Percentiles rank a stretch among this genome's conserved stretches.
These are phyloP conservation scores for Candida awuae DNA, from an alignment of 805 yeast genomes.

Conservation along the genomic window DNA sequence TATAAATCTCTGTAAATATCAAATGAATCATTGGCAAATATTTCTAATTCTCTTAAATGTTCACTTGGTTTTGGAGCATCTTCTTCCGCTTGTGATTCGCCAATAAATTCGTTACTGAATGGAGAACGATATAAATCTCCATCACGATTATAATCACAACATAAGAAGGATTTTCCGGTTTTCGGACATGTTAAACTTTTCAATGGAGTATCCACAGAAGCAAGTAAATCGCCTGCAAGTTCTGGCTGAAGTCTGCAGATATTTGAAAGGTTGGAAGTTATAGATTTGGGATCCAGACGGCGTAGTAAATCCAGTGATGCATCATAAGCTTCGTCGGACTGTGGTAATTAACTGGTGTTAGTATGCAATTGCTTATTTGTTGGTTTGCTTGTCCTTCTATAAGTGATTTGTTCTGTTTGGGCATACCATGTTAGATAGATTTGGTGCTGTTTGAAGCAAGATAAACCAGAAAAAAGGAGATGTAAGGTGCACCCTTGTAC, in stretches of 20 bases:
- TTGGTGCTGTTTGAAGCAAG: too few species aligned
- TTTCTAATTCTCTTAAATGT: constrained; percentile 63
- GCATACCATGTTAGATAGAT: too few species aligned
- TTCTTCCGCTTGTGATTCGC: constrained; percentile 34
- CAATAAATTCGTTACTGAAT: constrained; percentile 71
- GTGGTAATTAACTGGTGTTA: background rate
- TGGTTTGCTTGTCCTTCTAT: background rate
- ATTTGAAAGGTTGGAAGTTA: constrained; percentile 36
- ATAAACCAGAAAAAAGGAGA: too few species aligned
- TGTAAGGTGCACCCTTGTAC: too few species aligned
- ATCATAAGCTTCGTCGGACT: constrained; percentile 49
- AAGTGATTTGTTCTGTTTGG: too few species aligned
- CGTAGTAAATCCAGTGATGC: constrained; percentile 74
- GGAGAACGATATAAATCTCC: constrained; percentile 91
- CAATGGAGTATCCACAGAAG: constrained; percentile 84
- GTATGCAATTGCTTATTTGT: background rate
- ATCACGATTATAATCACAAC: constrained; percentile 94
- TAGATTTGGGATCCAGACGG: constrained; percentile 61
- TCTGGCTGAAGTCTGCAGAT: constrained; percentile 52
- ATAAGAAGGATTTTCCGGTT: constrained; percentile 60
- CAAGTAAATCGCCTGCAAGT: constrained; percentile 77
- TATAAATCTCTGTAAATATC: constrained; percentile 89
- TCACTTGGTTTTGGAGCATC: constrained; percentile 74
- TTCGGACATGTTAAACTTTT: constrained; percentile 40
- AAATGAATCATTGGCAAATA: constrained; percentile 79